Conservation (phyloP, 768 basidiomycete species). For the Rhizopogon roseolus region DNA sequence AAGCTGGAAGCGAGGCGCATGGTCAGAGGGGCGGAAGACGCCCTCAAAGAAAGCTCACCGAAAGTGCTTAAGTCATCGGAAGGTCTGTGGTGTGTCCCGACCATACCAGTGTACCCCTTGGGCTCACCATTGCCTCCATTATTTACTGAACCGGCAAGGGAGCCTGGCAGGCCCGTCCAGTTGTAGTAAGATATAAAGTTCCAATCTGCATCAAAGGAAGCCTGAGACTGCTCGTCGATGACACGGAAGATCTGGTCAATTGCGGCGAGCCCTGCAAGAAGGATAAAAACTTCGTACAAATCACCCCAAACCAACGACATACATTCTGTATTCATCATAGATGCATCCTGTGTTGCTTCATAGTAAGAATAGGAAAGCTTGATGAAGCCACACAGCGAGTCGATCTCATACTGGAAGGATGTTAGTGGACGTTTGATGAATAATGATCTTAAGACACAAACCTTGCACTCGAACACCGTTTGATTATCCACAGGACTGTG, state of each 20-base stretch:
- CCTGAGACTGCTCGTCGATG: slow-evolving; percentile 71
- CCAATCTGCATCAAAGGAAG: slow-evolving; percentile 63
- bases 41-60: slow-evolving; percentile 33
- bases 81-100: slow-evolving; percentile 74
- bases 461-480: slow-evolving; percentile 83
- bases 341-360: slow-evolving; percentile 61
- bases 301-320: slow-evolving; percentile 13
- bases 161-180: slow-evolving; percentile 69
- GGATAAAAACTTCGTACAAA: slow-evolving; percentile 3
- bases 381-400: slow-evolving; percentile 74
- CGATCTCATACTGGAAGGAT: slow-evolving; percentile 61
- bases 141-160: slow-evolving; percentile 54
- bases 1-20: slow-evolving; percentile 38
- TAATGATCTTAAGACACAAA: slow-evolving; percentile 17
- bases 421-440: neutral
- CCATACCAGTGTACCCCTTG: slow-evolving; percentile 66
- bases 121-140: slow-evolving; percentile 75
- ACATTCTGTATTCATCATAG: slow-evolving; percentile 72
- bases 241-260: slow-evolving; percentile 71
- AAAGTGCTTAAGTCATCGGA: slow-evolving; percentile 71
- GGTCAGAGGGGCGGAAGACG: neutral
- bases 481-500: slow-evolving; percentile 60
- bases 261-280: slow-evolving; percentile 54
- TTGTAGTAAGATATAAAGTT: slow-evolving; percentile 77
- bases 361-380: slow-evolving; percentile 75